These are phyloP conservation scores for Paecilomyces dactylethromorphus DNA, from an alignment of 2,329 filamentous ascomycete genomes.

Conservation along the genomic window DNA sequence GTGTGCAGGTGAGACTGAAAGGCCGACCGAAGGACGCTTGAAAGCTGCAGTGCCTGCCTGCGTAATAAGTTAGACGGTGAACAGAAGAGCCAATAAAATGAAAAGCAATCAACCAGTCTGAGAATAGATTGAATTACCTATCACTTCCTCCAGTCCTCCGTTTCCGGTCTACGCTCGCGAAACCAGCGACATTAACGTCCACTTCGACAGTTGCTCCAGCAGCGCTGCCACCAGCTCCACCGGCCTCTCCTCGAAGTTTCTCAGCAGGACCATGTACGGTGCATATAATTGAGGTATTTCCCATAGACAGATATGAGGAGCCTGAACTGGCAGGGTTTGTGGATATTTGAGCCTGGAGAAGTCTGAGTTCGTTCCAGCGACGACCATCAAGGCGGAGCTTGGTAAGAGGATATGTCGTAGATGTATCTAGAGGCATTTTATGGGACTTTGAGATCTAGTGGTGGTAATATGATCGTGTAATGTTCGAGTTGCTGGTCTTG, in stretches of 20 bases:
- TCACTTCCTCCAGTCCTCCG: constrained; percentile 63
- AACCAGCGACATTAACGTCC: constrained; percentile 78
- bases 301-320: constrained; percentile 90
- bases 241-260: constrained; percentile 45
- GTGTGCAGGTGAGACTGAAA: constrained; percentile 75
- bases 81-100: not conserved
- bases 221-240: constrained; percentile 36
- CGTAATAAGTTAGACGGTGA: not conserved
- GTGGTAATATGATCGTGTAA: not conserved
- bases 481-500: not conserved
- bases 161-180: constrained; percentile 80
- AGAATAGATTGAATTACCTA: constrained; percentile 52
- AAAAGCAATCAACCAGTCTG: not conserved
- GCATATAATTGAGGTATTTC: constrained; percentile 95
- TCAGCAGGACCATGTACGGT: constrained; percentile 83
- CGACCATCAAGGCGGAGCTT: constrained; percentile 76
- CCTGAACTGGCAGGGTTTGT: constrained; percentile 91
- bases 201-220: constrained; percentile 66
- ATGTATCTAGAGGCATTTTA: constrained; percentile 88
- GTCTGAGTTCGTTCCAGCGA: constrained; percentile 94
- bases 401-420: constrained; percentile 80
- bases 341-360: constrained; percentile 79
- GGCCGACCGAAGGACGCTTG: constrained; percentile 66
- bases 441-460: not conserved
- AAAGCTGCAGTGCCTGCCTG: constrained; percentile 60